Evolutionary conservation across 2,329 filamentous ascomycete species (phyloP).

Genomic region (Emydomyces testavorans): DNA sequence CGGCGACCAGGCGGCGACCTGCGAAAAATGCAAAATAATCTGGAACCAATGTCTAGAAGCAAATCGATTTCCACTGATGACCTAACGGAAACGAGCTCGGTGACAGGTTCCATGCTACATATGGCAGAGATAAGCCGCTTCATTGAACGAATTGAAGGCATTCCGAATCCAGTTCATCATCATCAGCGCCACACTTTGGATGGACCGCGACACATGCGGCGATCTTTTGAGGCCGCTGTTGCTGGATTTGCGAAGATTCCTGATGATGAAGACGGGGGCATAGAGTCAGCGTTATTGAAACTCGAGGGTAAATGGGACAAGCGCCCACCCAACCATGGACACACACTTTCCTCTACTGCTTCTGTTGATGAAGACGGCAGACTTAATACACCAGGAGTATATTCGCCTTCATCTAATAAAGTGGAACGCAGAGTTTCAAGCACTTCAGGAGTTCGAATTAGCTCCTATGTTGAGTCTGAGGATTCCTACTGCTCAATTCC

Average conservation of each 20-base stretch:
- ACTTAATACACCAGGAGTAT: neutral
- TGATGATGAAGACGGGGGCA: slow-evolving; percentile 76
- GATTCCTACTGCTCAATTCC: slow-evolving; percentile 69
- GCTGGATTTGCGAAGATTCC: slow-evolving; percentile 78
- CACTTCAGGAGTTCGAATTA: slow-evolving; percentile 18
- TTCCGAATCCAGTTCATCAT: neutral
- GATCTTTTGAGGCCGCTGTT: slow-evolving; percentile 80
- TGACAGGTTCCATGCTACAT: slow-evolving; percentile 24
- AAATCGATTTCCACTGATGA: slow-evolving; percentile 36
- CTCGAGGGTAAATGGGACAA: slow-evolving; percentile 75
- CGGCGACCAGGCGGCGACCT: slow-evolving; percentile 65
- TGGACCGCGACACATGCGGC: slow-evolving; percentile 33
- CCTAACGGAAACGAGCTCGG: slow-evolving; percentile 32
- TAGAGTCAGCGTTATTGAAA: slow-evolving; percentile 86
- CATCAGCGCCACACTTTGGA: slow-evolving; percentile 3
- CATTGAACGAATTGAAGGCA: neutral
- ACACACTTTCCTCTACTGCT: neutral
- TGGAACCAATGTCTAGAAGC: slow-evolving; percentile 32
- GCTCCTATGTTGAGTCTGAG: slow-evolving; percentile 48
- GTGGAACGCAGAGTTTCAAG: neutral
- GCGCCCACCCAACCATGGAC: slow-evolving; percentile 25
- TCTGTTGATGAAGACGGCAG: neutral
- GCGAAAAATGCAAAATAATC: slow-evolving; percentile 47
- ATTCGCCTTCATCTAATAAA: neutral
- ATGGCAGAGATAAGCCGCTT: slow-evolving; percentile 16